phyloP scores from a whole-genome alignment of 1,284 basidiomycete species.

The Apiotrichum brassicae region DNA sequence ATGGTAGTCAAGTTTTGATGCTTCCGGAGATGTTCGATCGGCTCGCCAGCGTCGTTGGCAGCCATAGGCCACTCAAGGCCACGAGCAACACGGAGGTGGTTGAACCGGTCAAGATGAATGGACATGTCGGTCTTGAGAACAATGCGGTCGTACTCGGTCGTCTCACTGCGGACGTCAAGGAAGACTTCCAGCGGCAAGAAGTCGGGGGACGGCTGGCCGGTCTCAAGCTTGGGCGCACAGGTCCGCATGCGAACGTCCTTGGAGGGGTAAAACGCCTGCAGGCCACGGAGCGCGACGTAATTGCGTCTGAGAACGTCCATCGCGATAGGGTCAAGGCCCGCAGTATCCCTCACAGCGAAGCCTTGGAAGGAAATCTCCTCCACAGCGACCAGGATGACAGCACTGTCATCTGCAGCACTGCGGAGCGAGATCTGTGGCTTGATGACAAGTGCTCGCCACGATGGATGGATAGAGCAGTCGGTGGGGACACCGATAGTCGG shows the following conservation, averaged over 20 bases:
- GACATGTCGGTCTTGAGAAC: conserved; percentile 82
- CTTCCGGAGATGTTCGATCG: conserved; percentile 64
- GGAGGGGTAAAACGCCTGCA: conserved; percentile 83
- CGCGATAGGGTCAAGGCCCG: conserved; percentile 73
- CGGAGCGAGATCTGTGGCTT: conserved; percentile 86
- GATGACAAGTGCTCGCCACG: conserved; percentile 74
- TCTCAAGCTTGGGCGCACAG: background rate
- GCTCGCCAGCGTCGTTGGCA: conserved; percentile 43
- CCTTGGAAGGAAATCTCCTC: conserved; percentile 74
- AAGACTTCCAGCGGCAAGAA: conserved; percentile 81
- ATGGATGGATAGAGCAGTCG: conserved; percentile 51
- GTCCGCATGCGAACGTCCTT: conserved; percentile 20
- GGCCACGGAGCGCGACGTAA: conserved; percentile 65
- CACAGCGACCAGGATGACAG: conserved; percentile 71
- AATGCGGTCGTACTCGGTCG: conserved; percentile 75
- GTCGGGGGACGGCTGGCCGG: conserved; percentile 23
- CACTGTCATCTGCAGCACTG: conserved; percentile 58
- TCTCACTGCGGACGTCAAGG: conserved; percentile 75
- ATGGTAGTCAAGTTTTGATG: conserved; percentile 79
- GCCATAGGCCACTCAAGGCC: conserved; percentile 50
- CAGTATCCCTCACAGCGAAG: conserved; percentile 73
- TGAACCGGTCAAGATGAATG: conserved; percentile 91
- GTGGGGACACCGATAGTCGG: conserved; percentile 30
- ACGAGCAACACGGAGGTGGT: conserved; percentile 75
- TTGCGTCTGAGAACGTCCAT: conserved; percentile 78